phyloP scores from a whole-genome alignment of 768 basidiomycete genomes.

The Tricholoma hemisulphureum region DNA sequence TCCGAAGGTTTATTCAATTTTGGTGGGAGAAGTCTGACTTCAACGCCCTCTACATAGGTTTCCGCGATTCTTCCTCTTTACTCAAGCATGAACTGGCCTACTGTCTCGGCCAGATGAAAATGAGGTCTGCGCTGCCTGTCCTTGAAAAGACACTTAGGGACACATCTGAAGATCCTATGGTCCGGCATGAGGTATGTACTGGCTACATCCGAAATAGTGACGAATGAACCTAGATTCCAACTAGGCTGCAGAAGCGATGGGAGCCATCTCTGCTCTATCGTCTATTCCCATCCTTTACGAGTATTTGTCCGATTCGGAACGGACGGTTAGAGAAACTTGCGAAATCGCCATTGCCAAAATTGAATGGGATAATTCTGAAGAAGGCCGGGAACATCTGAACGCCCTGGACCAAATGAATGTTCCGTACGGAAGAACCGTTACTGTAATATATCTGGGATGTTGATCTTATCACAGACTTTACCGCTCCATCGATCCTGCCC shows the following conservation, averaged over 20 bases:
- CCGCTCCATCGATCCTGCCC: slow-evolving; percentile 88
- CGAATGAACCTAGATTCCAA: slow-evolving; percentile 11
- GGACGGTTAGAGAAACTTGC: slow-evolving; percentile 89
- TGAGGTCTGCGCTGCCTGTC: slow-evolving; percentile 66
- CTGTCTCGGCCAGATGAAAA: slow-evolving; percentile 90
- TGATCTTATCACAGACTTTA: slow-evolving; percentile 50
- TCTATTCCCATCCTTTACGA: slow-evolving; percentile 70
- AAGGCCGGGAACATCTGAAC: slow-evolving; percentile 51
- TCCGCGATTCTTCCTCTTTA: slow-evolving; percentile 82
- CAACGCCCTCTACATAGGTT: slow-evolving; percentile 47
- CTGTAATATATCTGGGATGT: neutral
- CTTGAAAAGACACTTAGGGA: slow-evolving; percentile 77
- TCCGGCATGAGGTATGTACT: slow-evolving; percentile 82
- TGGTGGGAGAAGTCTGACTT: slow-evolving; percentile 6
- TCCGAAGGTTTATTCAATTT: slow-evolving; percentile 59
- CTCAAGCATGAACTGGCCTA: slow-evolving; percentile 98
- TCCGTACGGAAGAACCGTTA: slow-evolving; percentile 35
- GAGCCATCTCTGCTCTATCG: slow-evolving; percentile 73
- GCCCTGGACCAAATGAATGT: slow-evolving; percentile 27
- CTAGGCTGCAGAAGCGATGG: slow-evolving; percentile 98
- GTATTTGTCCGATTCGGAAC: slow-evolving; percentile 69
- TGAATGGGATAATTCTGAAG: slow-evolving; percentile 83
- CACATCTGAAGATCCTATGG: slow-evolving; percentile 84
- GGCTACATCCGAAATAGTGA: slow-evolving; percentile 5
- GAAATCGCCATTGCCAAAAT: slow-evolving; percentile 97